phyloP scores from a whole-genome alignment of 257 asterid genomes.

The Capsicum chinense region DNA sequence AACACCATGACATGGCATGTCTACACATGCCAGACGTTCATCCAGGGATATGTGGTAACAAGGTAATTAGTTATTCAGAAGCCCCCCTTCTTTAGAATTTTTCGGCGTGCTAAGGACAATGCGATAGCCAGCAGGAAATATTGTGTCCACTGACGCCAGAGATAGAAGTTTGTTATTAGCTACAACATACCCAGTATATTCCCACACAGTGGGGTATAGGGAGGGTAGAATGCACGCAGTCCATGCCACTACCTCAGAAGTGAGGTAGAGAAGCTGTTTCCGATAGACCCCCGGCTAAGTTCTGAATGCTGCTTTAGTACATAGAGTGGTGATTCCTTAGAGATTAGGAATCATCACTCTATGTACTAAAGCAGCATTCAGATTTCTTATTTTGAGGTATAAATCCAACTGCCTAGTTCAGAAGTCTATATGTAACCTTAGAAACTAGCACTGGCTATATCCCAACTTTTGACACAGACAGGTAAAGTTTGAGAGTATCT shows the following conservation, averaged over 20 bases:
- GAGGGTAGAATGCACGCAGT: too few species aligned
- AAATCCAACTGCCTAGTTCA: slow-evolving; percentile 26
- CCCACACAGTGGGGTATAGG: too few species aligned
- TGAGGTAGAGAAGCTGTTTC: too few species aligned
- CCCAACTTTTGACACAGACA: neutral
- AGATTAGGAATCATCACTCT: neutral
- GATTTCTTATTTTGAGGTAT: slow-evolving; percentile 21
- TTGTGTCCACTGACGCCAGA: neutral
- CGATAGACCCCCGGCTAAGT: too few species aligned
- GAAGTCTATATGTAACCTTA: neutral
- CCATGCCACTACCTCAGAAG: too few species aligned
- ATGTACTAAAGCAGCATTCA: slow-evolving; percentile 6
- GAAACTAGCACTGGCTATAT: slow-evolving; percentile 1
- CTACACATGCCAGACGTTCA: slow-evolving; percentile 22
- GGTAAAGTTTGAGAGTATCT: neutral
- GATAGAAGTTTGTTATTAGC: neutral
- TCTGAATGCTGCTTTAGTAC: too few species aligned
- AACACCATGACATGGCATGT: slow-evolving; percentile 19
- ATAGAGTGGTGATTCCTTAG: too few species aligned
- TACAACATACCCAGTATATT: too few species aligned
- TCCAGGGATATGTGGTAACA: neutral
- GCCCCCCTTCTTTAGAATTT: slow-evolving; percentile 15
- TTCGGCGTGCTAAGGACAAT: neutral
- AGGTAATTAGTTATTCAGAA: slow-evolving; percentile 21
- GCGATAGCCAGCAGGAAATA: neutral